A percentile compares a stretch with the other conserved stretches of the same genome.
These are phyloP conservation scores for Botrytis porri DNA, from an alignment of 2,329 filamentous ascomycete species.

Conservation along the genomic window DNA sequence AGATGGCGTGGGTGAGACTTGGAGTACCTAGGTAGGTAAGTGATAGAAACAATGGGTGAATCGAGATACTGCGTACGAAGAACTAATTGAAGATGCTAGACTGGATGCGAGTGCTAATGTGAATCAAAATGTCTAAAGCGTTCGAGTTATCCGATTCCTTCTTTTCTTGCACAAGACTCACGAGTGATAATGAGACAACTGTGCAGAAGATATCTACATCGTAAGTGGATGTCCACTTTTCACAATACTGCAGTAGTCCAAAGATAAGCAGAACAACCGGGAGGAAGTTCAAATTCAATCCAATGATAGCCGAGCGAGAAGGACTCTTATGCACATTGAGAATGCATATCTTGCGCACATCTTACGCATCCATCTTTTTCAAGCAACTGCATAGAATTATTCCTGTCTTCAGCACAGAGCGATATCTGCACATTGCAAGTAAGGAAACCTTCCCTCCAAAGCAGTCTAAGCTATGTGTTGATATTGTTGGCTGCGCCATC, in stretches of 20 bases:
- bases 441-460: neutral
- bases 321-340: neutral
- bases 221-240: neutral
- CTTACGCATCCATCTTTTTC: neutral
- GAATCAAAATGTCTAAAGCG: neutral
- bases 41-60: neutral
- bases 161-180: neutral
- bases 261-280: neutral
- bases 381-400: slow-evolving; percentile 2
- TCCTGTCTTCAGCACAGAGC: slow-evolving; percentile 1
- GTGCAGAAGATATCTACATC: neutral
- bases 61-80: neutral
- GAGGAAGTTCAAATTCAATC: neutral
- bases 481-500: slow-evolving; percentile 5
- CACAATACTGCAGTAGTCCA: neutral
- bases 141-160: neutral
- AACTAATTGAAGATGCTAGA: neutral
- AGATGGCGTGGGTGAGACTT: neutral
- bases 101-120: neutral
- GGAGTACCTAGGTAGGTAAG: neutral
- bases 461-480: neutral
- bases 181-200: neutral
- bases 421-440: slow-evolving; percentile 11
- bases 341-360: neutral
- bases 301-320: slow-evolving; percentile 1